phyloP scores from a whole-genome alignment of 2,329 filamentous ascomycete genomes.

The Neofusicoccum parvum region DNA sequence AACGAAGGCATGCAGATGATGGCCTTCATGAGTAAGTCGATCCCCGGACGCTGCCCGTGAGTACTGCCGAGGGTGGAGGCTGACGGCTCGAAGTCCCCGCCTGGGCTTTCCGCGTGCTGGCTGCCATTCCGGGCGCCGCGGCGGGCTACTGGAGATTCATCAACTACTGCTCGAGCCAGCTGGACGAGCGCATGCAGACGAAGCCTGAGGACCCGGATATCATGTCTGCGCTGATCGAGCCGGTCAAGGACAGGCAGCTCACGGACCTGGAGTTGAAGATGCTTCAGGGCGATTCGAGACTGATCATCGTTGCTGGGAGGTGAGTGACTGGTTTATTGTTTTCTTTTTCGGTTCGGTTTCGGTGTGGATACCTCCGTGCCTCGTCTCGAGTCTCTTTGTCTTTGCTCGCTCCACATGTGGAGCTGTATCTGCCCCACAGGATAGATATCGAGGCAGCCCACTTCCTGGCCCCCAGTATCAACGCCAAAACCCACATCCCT shows the following conservation, averaged over 20 bases:
- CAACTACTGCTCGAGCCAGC: constrained; percentile 31
- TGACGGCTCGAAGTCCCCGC: constrained; percentile 22
- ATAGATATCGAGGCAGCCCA: too few relatives aligned
- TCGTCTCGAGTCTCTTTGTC: too few relatives aligned
- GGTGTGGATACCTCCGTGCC: too few relatives aligned
- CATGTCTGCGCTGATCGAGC: constrained; percentile 12
- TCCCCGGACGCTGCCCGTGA: too few relatives aligned
- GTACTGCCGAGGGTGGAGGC: too few relatives aligned
- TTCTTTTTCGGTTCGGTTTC: too few relatives aligned
- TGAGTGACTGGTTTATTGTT: background rate
- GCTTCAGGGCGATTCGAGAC: constrained; percentile 37
- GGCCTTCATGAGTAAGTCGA: background rate
- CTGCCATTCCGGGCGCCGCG: constrained; percentile 34
- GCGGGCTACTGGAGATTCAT: constrained; percentile 35
- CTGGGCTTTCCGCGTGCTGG: constrained; percentile 38
- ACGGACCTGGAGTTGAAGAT: background rate
- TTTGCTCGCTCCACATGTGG: too few relatives aligned
- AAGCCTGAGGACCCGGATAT: constrained; percentile 7
- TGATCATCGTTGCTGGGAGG: constrained; percentile 37
- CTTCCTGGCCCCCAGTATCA: too few relatives aligned
- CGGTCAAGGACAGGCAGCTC: background rate
- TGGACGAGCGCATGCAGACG: constrained; percentile 27
- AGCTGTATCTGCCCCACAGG: too few relatives aligned
- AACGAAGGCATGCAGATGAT: constrained; percentile 8
- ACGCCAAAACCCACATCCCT: too few relatives aligned